phyloP scores from a whole-genome alignment of 2,329 filamentous ascomycete species.

The Beauveria asiatica region DNA sequence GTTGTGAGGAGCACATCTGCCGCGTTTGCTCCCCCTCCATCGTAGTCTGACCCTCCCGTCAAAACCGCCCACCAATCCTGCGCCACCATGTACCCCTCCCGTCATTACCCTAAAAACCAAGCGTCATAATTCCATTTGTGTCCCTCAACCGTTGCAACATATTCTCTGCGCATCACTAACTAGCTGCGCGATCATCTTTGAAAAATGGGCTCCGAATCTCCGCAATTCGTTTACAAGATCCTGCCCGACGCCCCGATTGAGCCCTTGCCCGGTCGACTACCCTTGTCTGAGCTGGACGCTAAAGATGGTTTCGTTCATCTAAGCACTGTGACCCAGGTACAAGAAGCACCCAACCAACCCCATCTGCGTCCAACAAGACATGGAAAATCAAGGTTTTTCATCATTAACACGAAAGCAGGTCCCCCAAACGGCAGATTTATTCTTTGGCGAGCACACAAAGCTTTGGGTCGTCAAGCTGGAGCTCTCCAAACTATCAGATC shows the following conservation, averaged over 20 bases:
- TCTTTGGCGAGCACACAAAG: constrained; percentile 29
- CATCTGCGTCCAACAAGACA: not conserved
- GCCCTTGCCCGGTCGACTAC: constrained; percentile 45
- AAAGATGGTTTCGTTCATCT: constrained; percentile 55
- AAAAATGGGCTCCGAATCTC: constrained; percentile 23
- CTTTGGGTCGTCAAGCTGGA: constrained; percentile 48
- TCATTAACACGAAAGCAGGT: constrained; percentile 24
- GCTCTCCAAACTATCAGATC: constrained; percentile 33
- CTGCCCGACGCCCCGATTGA: constrained; percentile 41
- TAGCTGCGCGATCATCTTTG: not conserved
- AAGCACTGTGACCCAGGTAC: constrained; percentile 47
- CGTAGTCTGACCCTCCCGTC: too few relatives aligned
- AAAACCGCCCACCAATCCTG: not conserved
- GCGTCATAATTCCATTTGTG: not conserved
- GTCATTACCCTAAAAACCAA: constrained; percentile 1
- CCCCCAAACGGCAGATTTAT: constrained; percentile 35
- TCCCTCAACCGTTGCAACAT: not conserved
- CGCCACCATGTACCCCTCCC: not conserved
- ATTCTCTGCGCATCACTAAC: not conserved
- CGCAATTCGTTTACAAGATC: constrained; percentile 53
- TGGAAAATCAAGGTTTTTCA: not conserved
- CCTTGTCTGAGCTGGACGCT: constrained; percentile 50
- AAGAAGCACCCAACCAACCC: not conserved
- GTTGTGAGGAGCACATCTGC: too few relatives aligned
- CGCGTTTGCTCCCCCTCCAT: too few relatives aligned